phyloP scores from a whole-genome alignment of 371 early-diverging fungal species.

The Mucor mucedo region DNA sequence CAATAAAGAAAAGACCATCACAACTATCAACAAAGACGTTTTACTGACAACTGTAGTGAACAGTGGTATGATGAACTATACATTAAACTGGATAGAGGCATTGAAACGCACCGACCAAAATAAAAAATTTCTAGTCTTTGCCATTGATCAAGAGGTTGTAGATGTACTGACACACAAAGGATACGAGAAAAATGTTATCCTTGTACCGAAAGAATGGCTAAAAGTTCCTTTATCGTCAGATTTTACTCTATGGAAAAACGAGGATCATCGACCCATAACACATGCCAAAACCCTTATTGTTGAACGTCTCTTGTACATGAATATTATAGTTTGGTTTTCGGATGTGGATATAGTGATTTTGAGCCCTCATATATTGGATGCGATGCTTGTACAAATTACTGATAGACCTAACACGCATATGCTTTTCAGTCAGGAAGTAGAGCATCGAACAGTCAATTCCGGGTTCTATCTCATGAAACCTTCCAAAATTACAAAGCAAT shows the following conservation, averaged over 20 bases:
- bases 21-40: conserved; percentile 10
- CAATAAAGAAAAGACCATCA: too few species aligned
- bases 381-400: conserved; percentile 39
- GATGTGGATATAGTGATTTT: conserved; percentile 57
- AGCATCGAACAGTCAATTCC: conserved; percentile 46
- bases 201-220: conserved; percentile 39
- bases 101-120: conserved; percentile 30
- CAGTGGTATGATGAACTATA: conserved; percentile 43
- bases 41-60: conserved; percentile 43
- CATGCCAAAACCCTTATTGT: conserved; percentile 44
- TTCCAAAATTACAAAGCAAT: conserved; percentile 43
- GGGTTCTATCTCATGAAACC: conserved; percentile 59
- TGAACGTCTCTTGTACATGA: conserved; percentile 36
- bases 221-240: conserved; percentile 29
- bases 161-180: conserved; percentile 25
- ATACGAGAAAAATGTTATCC: conserved; percentile 31
- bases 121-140: conserved; percentile 40
- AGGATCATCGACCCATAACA: conserved; percentile 39
- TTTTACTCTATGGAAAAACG: conserved; percentile 33
- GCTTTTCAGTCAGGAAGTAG: conserved; percentile 48
- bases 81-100: conserved; percentile 45
- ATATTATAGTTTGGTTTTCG: conserved; percentile 52
- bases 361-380: conserved; percentile 38
- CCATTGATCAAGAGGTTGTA: conserved; percentile 37
- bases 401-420: conserved; percentile 38